A percentile compares a stretch with the other conserved stretches of the same genome.
These are phyloP conservation scores for Coniochaeta sp. DNA, from an alignment of 2,329 filamentous ascomycete species.

Conservation along the genomic window DNA sequence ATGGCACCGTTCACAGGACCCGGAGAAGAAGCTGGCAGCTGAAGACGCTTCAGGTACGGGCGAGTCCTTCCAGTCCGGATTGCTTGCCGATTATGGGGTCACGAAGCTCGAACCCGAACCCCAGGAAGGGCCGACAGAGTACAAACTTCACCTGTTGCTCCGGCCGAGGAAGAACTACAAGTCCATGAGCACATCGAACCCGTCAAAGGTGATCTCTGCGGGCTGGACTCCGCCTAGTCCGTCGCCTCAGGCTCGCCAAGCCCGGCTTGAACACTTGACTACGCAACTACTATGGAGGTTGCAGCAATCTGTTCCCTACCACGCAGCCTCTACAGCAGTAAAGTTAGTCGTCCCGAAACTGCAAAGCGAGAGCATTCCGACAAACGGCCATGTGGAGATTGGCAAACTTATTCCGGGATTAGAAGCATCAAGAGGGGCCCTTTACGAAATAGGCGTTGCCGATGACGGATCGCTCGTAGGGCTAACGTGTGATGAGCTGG, in stretches of 20 bases:
- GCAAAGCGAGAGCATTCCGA: slow-evolving; percentile 52
- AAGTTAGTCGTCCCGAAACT: slow-evolving; percentile 69
- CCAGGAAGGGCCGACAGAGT: slow-evolving; percentile 90
- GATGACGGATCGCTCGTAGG: slow-evolving; percentile 91
- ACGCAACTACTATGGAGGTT: slow-evolving; percentile 92
- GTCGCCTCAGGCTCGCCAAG: slow-evolving; percentile 65
- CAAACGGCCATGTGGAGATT: slow-evolving; percentile 38
- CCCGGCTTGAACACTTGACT: slow-evolving; percentile 82
- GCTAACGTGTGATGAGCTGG: slow-evolving; percentile 81
- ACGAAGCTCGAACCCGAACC: slow-evolving; percentile 82
- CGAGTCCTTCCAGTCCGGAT: slow-evolving; percentile 24
- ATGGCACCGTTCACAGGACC: slow-evolving; percentile 61
- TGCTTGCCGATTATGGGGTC: slow-evolving; percentile 56
- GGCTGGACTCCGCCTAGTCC: slow-evolving; percentile 16
- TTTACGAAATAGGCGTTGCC: slow-evolving; percentile 94
- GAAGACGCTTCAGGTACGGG: slow-evolving; percentile 7
- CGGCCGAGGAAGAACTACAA: slow-evolving; percentile 69
- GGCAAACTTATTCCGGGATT: slow-evolving; percentile 66
- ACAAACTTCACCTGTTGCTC: slow-evolving; percentile 87
- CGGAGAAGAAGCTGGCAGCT: slow-evolving; percentile 27
- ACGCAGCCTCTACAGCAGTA: slow-evolving; percentile 64
- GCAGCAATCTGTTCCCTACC: slow-evolving; percentile 89
- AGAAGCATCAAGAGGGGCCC: slow-evolving; percentile 84
- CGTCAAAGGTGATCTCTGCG: slow-evolving; percentile 18
- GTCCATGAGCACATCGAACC: slow-evolving; percentile 55